These are phyloP conservation scores for Eucalyptus marginata DNA, from an alignment of 345 rosid species.

Conservation along the genomic window DNA sequence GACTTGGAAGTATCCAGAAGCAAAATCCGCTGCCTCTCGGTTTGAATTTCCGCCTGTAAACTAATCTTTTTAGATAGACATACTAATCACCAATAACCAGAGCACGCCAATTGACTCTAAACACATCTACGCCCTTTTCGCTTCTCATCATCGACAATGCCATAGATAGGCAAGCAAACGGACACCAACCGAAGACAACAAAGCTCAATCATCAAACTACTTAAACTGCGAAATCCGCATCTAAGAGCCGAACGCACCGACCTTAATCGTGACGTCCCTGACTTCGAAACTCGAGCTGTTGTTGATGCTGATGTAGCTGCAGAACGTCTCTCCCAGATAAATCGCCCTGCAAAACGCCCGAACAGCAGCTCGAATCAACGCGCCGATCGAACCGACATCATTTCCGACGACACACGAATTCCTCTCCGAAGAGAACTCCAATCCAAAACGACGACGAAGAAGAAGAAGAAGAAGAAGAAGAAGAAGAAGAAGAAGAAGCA, in stretches of 20 bases:
- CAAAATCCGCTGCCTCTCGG: conserved; percentile 84
- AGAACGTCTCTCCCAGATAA: conserved; percentile 89
- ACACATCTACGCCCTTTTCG: background rate
- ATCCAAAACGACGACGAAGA: background rate
- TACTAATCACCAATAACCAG: background rate
- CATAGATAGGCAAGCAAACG: background rate
- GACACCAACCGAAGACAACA: background rate
- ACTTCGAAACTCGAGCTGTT: conserved; percentile 82
- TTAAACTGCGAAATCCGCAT: background rate
- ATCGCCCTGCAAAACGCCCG: conserved; percentile 41
- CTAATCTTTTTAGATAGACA: background rate
- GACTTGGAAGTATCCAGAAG: conserved; percentile 80
- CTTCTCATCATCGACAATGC: background rate
- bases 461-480: no score
- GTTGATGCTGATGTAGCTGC: conserved; percentile 90
- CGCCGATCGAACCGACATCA: background rate
- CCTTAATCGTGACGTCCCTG: conserved; percentile 77
- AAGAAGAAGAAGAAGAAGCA: background rate
- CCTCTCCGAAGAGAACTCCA: background rate
- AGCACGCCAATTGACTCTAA: background rate
- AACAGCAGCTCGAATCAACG: background rate
- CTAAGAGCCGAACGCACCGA: background rate
- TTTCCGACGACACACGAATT: background rate
- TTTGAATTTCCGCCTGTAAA: conserved; percentile 94
- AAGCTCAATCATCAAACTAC: background rate